Base-by-base conservation (phyloP, 192 early-diverging fungal genomes). In the Martensiomyces pterosporus region DNA sequence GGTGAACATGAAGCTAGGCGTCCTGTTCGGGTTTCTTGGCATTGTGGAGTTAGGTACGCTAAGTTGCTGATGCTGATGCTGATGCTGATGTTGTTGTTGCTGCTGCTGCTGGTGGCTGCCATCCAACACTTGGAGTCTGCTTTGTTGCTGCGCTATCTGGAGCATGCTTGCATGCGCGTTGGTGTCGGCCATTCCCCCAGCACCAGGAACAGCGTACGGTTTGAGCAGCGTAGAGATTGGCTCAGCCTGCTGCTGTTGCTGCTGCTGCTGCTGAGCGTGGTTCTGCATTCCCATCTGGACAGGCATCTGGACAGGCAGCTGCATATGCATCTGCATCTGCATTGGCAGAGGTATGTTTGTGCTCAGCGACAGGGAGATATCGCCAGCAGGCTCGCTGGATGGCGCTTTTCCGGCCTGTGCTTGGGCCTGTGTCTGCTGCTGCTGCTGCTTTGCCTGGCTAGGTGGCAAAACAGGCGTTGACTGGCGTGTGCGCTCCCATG, bases 321-420 rank as follows among this genome's bases (percentile, higher is more conserved):
- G 58, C 63, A 62, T 61, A 5, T 62, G 64, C 62, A 65, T 57
- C 36, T 73, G 69, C 69, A 65, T 73, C 26, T 74, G 70, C 46
- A 63, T 44, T 2, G 64, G 59, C 47, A 63, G 16, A 21, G 49
- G 50, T 9, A 55, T 22, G 24, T 67, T 55, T 6, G 55, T 19
- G 19, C 38, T 47, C 23, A 61, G 42, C 12, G 51, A 53, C 5
- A 61, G 53, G 29, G 39, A 61, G n/a, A 55, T 34, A 16, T 66
- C 59, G 35, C 41, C 55, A 2, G 51, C 51, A 2, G 70, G 47
- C 9, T 57, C 47, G 26, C 41, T 34, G 24, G 49, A 50, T 32
- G 29, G 29, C 29, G 29, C 29, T 32, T 8, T 32, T 18, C 34
- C n/a, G 34, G 18, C 25, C 53, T 14, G 43, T 12, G 9, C 19